A percentile compares a stretch with the other conserved stretches of the same genome.
Evolutionary conservation across 805 yeast genomes (phyloP).

Genomic region (Yamadazyma akitaensis): DNA sequence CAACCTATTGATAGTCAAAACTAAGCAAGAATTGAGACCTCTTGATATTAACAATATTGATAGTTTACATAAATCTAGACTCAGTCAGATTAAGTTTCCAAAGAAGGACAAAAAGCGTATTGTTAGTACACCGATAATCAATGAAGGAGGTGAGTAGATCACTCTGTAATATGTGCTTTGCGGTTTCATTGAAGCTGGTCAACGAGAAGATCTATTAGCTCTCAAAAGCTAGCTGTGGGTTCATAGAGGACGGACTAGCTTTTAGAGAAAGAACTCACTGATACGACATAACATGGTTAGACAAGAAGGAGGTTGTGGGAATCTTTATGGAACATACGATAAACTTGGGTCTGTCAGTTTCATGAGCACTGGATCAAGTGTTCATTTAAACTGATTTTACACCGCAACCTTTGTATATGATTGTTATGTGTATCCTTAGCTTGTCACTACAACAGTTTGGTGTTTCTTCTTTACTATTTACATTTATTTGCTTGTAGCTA

Average conservation of each 20-base stretch:
- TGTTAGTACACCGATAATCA: slow-evolving; percentile 24
- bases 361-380: too few relatives aligned
- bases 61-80: slow-evolving; percentile 11
- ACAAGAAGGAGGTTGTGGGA: too few relatives aligned
- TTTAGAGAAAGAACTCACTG: too few relatives aligned
- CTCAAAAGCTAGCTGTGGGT: too few relatives aligned
- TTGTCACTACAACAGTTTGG: background rate
- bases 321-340: too few relatives aligned
- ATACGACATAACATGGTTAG: too few relatives aligned
- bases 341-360: too few relatives aligned
- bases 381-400: too few relatives aligned
- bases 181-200: background rate
- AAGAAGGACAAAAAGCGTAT: slow-evolving; percentile 20
- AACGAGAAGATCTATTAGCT: background rate
- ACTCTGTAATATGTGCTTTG: background rate
- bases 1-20: slow-evolving; percentile 4
- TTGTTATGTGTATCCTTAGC: too few relatives aligned
- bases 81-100: slow-evolving; percentile 5
- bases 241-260: too few relatives aligned
- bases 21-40: background rate
- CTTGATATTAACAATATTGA: slow-evolving; percentile 8
- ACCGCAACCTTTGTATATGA: too few relatives aligned
- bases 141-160: background rate
- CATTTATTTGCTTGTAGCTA: slow-evolving; percentile 1
- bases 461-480: background rate